Evolutionary conservation across 2,329 filamentous ascomycete species (phyloP).

Genomic region (Penicillium freii): DNA sequence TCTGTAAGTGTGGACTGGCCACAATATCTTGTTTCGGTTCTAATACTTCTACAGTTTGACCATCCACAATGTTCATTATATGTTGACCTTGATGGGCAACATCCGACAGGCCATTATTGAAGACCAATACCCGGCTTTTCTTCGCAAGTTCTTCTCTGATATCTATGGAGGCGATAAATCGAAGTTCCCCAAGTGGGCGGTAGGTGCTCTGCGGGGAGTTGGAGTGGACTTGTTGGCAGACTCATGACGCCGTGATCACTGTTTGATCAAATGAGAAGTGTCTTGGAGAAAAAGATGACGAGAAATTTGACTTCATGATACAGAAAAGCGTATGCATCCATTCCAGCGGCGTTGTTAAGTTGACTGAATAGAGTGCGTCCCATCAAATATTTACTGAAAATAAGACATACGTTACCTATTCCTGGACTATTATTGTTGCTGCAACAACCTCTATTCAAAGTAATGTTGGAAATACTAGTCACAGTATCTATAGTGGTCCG

Average conservation of each 20-base stretch:
- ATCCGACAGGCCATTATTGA: constrained; percentile 75
- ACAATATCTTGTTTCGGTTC: background rate
- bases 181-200: constrained; percentile 78
- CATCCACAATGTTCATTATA: constrained; percentile 94
- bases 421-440: too few species aligned
- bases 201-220: constrained; percentile 74
- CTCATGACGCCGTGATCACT: constrained; percentile 6
- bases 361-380: background rate
- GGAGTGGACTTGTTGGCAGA: constrained; percentile 67
- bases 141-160: constrained; percentile 73
- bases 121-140: constrained; percentile 74
- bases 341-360: background rate
- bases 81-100: constrained; percentile 77
- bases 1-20: constrained; percentile 42
- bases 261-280: background rate
- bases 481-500: background rate
- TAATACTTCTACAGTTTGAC: constrained; percentile 61
- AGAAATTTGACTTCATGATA: background rate
- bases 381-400: background rate
- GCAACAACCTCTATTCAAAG: background rate
- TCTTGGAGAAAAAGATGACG: background rate
- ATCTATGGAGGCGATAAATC: constrained; percentile 63
- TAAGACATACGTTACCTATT: background rate
- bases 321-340: background rate
- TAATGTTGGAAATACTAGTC: background rate